Evolutionary conservation across 176 grass and related monocot species (phyloP).

Genomic region (Aegilops speltoides): DNA sequence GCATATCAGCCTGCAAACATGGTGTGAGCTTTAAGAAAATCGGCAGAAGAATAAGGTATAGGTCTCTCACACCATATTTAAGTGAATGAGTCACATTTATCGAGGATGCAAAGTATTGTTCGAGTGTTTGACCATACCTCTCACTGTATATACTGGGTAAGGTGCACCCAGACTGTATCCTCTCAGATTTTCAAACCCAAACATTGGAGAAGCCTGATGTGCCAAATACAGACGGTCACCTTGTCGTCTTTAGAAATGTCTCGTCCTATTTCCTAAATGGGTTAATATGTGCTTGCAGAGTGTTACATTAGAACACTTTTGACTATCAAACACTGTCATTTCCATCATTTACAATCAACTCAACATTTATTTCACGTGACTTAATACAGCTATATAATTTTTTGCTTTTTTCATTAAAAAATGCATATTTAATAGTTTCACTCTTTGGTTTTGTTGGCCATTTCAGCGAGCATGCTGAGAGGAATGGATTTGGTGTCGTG

Average conservation of each 20-base stretch:
- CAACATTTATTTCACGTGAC: not conserved
- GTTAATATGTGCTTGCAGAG: not conserved
- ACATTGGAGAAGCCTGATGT: not conserved
- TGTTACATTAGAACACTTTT: not conserved
- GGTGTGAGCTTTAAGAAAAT: conserved; percentile 89
- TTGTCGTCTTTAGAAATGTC: not conserved
- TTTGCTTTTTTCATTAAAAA: not conserved
- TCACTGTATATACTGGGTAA: not conserved
- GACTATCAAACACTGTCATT: not conserved
- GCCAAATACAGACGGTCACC: not conserved
- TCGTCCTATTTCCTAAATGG: not conserved
- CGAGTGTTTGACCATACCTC: not conserved
- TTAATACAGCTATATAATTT: not conserved
- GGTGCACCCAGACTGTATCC: not conserved
- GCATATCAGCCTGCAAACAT: conserved; percentile 81
- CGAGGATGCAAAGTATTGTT: not conserved
- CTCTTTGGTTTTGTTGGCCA: conserved; percentile 22
- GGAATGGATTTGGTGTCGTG: conserved; percentile 64
- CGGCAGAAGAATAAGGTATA: conserved; percentile 92
- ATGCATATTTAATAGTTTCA: not conserved
- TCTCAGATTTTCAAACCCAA: not conserved
- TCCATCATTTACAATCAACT: not conserved
- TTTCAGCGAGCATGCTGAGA: conserved; percentile 81
- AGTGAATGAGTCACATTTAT: not conserved
- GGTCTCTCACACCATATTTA: not conserved